Base-by-base conservation (phyloP, 1,284 basidiomycete genomes). In the Moesziomyces sp. region DNA sequence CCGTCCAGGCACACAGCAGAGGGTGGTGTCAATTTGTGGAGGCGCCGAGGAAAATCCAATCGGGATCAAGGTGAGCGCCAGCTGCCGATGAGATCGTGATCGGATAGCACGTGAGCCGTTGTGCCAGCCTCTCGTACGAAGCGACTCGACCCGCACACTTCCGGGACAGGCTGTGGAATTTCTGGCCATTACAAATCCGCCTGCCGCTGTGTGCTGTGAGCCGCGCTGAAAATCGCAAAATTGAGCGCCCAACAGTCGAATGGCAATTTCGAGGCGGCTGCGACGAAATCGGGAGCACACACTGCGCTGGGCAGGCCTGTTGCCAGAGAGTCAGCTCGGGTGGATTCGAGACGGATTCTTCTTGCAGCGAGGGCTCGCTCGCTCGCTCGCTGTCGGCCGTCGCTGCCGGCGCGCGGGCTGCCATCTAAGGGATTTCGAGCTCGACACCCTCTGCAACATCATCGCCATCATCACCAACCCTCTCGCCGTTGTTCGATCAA, bases 131-230 rank as follows among this genome's bases (percentile, higher is more conserved):
- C 55, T 64, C 61, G 61, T 58, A 64, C 57, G 45, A 38, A 38
- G 35, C 52, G 23, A 52, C 35, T 6, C 28, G 44, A 52, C 45
- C 64, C 57, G 64, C 58, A 56, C 52, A 30, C 38, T 53, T 56
- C 63, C 57, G 63, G 58, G 58, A 46, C 23, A 23, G 38, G 45
- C 30, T 40, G 28, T 52, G 40, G 42, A 21, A 10, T 50, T 50
- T 14, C 18, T 43, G 7, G 24, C 19, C 43, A 66, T 66, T 66
- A 66, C 63, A 66, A 66, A 66, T 60, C 64, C 44, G 49, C 45
- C 21, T 44, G 18, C 24, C 48, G n/a, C 19, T 10, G 44, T 14
- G 43, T 28, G 19, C 46, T 43, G 35, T 54, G 34, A 30, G 35
- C 35, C 26, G 40, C 10, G 18, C 51, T 21, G 28, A n/a, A 28